Base-by-base conservation (phyloP, 495 filamentous ascomycete genomes). In the Tuber microsphaerosporum region DNA sequence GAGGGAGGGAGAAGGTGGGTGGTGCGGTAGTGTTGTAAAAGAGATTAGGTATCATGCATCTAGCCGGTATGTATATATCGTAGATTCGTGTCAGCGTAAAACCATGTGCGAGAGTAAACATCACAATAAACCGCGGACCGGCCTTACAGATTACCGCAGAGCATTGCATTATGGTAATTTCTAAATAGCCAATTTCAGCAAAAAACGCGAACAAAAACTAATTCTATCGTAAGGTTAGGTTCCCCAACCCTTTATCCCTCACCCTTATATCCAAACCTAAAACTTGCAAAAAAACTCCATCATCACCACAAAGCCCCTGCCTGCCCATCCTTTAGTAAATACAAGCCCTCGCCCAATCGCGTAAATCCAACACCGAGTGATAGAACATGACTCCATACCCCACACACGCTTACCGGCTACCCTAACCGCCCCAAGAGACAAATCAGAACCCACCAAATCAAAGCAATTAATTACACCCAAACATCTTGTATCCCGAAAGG, bases 401-500 rank as follows among this genome's bases (percentile, higher is more conserved):
- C 48, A 56, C 48, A 20, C 48, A n/a, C 8, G 8, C 10, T 16
- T 12, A 61, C 10, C 26, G 8, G 12, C 26, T 61, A 14, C 56
- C 56, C n/a, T 31, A 31, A n/a, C 56, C 26, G 5, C n/a, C 26
- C 56, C 6, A 4, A 31, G 56, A 61, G 56, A 61, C n/a, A 61
- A 61, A 61, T 61, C 56, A 16, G n/a, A 61, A 31, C n/a, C n/a
- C 56, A n/a, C 56, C n/a, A n/a, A 61, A 61, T 61, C 26, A 31
- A 61, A 61, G 26, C 56, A 61, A 61, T 61, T 61, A 61, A 61
- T 61, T 61, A 61, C 56, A 61, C 56, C 56, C 26, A 61, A 61
- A 61, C 56, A 61, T 61, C n/a, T 16, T 10, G 26, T 61, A 31
- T 31, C 56, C n/a, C n/a, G 12, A 61, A 31, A 61, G 26, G n/a